Base-by-base conservation (phyloP, 352 stramenopile species). In the Pythium phragmitis region DNA sequence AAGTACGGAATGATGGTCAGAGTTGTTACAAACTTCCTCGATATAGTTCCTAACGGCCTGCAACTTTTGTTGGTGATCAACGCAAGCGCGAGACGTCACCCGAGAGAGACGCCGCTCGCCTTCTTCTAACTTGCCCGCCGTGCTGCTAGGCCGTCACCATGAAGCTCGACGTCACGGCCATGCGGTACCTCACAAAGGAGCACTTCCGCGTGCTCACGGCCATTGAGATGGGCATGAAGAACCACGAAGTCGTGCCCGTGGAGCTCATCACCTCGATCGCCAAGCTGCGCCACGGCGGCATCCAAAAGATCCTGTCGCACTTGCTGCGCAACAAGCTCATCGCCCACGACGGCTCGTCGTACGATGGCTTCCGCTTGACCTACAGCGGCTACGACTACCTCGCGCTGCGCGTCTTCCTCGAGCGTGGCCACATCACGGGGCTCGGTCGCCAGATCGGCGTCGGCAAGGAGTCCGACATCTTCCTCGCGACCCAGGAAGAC, bases 401-500 rank as follows among this genome's bases (percentile, higher is more conserved):
- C 19, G 97, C 98, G 19, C 78, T 99, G 49, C 84, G 96, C 41
- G 91, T 98, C 51, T 93, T 99, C 58, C 89, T 99, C 52, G 79
- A 91, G 36, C 84, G 97, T 26, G 94, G 94, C 19, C 83, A 98
- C 61, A 96, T 98, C 63, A 77, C 75, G 7, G 93, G 88, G 2
- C 70, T 98, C 19, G 94, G 94, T 7, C 82, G 89, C 33, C 88
- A 98, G 67, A 99, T 99, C 63, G 98, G 98, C 28, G 97, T 99
- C 33, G 98, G 98, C 42, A 99, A 99, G 70, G 98, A 99, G 73
- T 98, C 89, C 17, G 98, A 99, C 79, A 98, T 99, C 59, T 99
- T 98, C 74, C 68, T 99, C 46, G 96, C 94, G 23, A 91, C 82
- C 7, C 85, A 94, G 60, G 83, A 92, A 17, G 91, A 98, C 66